Percentiles rank a stretch among this genome's conserved stretches.
phyloP scores from a whole-genome alignment of 2,329 filamentous ascomycete genomes.

The Fusarium setosum region DNA sequence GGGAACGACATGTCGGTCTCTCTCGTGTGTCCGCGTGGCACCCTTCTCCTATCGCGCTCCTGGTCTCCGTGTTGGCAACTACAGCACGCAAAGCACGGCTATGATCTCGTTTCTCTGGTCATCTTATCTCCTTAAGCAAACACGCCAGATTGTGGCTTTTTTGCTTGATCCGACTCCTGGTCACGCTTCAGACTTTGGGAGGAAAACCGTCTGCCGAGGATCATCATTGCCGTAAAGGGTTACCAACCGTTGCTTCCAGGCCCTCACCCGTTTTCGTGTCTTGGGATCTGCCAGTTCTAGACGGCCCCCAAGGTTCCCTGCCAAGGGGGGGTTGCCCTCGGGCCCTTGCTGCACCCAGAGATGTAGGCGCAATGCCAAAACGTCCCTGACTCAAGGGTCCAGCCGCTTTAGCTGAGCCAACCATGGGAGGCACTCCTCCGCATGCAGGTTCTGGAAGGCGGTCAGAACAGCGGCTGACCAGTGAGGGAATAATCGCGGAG shows the following conservation, averaged over 20 bases:
- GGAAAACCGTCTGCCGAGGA: background rate
- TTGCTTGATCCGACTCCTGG: background rate
- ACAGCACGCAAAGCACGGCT: background rate
- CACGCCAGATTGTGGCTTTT: background rate
- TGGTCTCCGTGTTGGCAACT: background rate
- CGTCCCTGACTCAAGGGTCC: conserved; percentile 39
- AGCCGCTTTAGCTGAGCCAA: conserved; percentile 27
- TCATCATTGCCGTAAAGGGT: conserved; percentile 31
- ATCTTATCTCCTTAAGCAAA: background rate
- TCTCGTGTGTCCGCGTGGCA: conserved; percentile 36
- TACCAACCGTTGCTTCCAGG: conserved; percentile 35
- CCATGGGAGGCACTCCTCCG: conserved; percentile 27
- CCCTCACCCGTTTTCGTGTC: conserved; percentile 1
- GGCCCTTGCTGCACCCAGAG: conserved; percentile 27
- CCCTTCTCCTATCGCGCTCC: background rate
- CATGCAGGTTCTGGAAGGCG: conserved; percentile 37
- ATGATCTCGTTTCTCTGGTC: background rate
- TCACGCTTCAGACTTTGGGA: background rate
- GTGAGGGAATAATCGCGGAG: conserved; percentile 27
- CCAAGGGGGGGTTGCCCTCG: conserved; percentile 11
- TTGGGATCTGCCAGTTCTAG: conserved; percentile 15
- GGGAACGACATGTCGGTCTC: conserved; percentile 21
- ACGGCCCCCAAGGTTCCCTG: conserved; percentile 22
- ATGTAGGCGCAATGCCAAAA: conserved; percentile 20
- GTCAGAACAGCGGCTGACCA: conserved; percentile 29